Base-by-base conservation (phyloP, 768 basidiomycete genomes). In the Grammothele lineata region DNA sequence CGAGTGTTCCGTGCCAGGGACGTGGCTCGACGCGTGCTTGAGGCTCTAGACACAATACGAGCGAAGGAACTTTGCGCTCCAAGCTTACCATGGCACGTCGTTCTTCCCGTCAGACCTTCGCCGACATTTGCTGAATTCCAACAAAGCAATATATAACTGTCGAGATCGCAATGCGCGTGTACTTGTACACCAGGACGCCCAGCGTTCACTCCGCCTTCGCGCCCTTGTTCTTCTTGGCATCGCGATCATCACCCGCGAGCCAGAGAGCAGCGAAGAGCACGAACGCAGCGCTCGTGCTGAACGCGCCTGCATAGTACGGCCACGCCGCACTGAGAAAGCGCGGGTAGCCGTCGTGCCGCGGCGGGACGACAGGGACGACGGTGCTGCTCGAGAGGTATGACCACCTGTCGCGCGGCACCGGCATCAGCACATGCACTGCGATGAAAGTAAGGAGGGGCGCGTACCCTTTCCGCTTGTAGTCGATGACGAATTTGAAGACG, bases 401-500 rank as follows among this genome's bases (percentile, higher is more conserved):
- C 70, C 79, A 80, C 27, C 92, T 94, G 53, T 37, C 26, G 15
- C 35, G 15, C n/a, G n/a, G n/a, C n/a, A n/a, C n/a, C n/a, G n/a
- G n/a, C 10, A 32, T 40, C 15, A 38, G 18, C 15, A 18, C 23
- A 41, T 18, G 10, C 18, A 24, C 15, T n/a, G 25, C 12, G 18
- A 27, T 15, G 40, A 7, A 7, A 40, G 7, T 24, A n/a, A 7
- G 37, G 6, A 44, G 22, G n/a, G 32, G 36, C 1, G 24, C 22
- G 62, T 54, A 92, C 83, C 94, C 94, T 64, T 83, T 83, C 53
- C 96, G 83, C 62, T 88, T 90, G 71, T 92, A 82, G 66, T 94
- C 80, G 36, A 96, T 68, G n/a, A 92, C 74, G 61, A 98, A 94
- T 63, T 97, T 98, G 79, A 95, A 99, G 14, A 99, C 96, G 19